Conservation (phyloP, 116 monocot genomes). For the Zostera marina region DNA sequence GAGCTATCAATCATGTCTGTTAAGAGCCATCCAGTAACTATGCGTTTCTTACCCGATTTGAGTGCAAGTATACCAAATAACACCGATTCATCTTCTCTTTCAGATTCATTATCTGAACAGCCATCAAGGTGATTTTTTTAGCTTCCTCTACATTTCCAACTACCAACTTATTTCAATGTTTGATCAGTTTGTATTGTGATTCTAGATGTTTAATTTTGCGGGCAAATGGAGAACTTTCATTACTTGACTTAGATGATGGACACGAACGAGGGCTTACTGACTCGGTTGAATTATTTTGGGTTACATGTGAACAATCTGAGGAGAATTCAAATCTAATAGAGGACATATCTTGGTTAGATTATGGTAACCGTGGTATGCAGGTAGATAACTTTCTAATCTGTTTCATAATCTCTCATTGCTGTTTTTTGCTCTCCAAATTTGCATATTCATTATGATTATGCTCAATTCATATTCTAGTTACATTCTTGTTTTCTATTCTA, state of each 20-base stretch:
- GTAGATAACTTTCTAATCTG: slow-evolving; percentile 16
- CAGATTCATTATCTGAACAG: slow-evolving; percentile 30
- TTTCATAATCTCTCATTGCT: background rate
- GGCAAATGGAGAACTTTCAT: slow-evolving; percentile 90
- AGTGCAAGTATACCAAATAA: slow-evolving; percentile 15
- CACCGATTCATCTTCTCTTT: slow-evolving; percentile 10
- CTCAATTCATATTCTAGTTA: background rate
- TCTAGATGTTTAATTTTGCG: slow-evolving; percentile 84
- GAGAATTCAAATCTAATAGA: slow-evolving; percentile 88
- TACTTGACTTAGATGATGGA: slow-evolving; percentile 99
- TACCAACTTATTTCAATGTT: background rate
- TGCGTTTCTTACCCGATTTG: slow-evolving; percentile 81
- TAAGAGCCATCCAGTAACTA: slow-evolving; percentile 85
- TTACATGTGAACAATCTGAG: slow-evolving; percentile 80
- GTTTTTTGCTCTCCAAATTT: background rate
- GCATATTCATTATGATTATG: background rate
- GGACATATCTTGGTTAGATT: slow-evolving; percentile 98
- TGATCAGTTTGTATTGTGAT: background rate
- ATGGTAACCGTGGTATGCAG: slow-evolving; percentile 98
- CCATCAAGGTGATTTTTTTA: slow-evolving; percentile 53
- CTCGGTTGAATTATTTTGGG: slow-evolving; percentile 95
- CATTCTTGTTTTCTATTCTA: background rate
- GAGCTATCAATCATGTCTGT: slow-evolving; percentile 98
- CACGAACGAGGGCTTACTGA: slow-evolving; percentile 76
- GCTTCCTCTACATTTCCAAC: background rate